Conservation (phyloP, 164 flowering plant genomes). For the Annona squamosa region DNA sequence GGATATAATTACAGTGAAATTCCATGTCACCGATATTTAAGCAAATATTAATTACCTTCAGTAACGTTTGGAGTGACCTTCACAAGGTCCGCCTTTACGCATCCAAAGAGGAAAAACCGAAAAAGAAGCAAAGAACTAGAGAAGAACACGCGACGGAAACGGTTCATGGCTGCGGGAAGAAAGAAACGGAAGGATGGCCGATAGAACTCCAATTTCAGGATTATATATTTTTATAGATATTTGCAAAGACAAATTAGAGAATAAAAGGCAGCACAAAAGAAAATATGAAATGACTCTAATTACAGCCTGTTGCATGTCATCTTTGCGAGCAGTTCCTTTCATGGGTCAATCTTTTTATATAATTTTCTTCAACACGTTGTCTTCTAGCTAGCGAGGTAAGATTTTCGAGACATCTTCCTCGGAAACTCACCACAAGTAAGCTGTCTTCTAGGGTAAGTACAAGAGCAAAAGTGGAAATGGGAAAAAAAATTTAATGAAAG, state of each 20-base stretch:
- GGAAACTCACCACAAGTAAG: no score
- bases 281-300: no score
- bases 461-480: no score
- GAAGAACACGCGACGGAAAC: neutral
- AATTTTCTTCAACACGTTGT: no score
- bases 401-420: no score
- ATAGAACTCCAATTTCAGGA: neutral
- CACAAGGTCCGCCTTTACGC: neutral
- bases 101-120: neutral
- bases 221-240: neutral
- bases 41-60: neutral
- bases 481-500: no score
- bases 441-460: no score
- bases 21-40: neutral
- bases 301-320: no score
- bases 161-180: neutral
- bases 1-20: neutral
- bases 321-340: no score
- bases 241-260: neutral
- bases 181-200: neutral
- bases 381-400: no score
- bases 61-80: neutral
- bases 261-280: neutral
- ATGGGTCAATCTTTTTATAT: no score
- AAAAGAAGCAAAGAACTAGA: neutral